A percentile compares a stretch with the other conserved stretches of the same genome.
These are phyloP conservation scores for Neonectria neomacrospora DNA, from an alignment of 2,329 filamentous ascomycete genomes.

Conservation along the genomic window DNA sequence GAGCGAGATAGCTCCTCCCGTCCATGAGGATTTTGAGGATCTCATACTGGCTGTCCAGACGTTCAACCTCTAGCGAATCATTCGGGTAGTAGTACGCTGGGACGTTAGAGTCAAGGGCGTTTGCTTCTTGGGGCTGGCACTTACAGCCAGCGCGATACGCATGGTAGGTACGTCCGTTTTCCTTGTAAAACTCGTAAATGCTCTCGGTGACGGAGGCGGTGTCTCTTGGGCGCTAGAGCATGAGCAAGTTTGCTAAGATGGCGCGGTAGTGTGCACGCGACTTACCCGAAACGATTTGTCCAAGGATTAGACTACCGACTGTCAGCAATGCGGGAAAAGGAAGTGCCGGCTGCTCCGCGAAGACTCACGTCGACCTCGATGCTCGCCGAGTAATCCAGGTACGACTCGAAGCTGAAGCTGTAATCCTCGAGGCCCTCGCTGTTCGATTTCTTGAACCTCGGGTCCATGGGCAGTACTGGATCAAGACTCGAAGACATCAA, in stretches of 20 bases:
- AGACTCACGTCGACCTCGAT: constrained; percentile 26
- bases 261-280: not conserved
- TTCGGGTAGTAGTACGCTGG: constrained; percentile 58
- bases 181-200: constrained; percentile 50
- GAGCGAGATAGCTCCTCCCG: constrained; percentile 53
- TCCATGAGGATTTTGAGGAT: constrained; percentile 50
- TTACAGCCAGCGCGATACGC: constrained; percentile 58
- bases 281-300: constrained; percentile 7
- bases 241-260: not conserved
- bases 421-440: constrained; percentile 20
- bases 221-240: not conserved
- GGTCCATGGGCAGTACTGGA: not conserved
- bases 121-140: constrained; percentile 31
- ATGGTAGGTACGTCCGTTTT: constrained; percentile 58
- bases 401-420: constrained; percentile 24
- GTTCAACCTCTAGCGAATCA: constrained; percentile 53
- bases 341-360: not conserved
- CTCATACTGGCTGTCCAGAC: constrained; percentile 51
- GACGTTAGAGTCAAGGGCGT: too few species aligned
- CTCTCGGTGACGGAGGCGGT: constrained; percentile 44
- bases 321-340: constrained; percentile 5
- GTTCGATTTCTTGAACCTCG: not conserved
- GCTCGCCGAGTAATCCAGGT: constrained; percentile 15
- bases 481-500: not conserved
- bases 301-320: constrained; percentile 18